Evolutionary conservation across 352 stramenopile species (phyloP), one percentile per base, ranked within the genome.

Genomic region (Globisporangium solare): DNA sequence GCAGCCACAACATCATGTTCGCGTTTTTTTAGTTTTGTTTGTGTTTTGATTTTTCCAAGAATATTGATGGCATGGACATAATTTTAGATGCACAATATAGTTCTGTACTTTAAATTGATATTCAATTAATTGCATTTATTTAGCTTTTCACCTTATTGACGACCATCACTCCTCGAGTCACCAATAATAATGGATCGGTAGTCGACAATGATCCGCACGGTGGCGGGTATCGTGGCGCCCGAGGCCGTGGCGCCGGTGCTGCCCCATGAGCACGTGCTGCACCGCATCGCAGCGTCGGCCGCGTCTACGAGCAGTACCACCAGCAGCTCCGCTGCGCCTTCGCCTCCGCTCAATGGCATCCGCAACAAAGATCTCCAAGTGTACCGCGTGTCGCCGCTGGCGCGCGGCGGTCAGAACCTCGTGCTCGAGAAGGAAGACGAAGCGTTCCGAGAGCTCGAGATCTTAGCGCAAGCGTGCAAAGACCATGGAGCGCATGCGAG

Each of bases 371-470:
- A 88, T 20, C 55, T 88, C 45, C 73, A 82, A 20, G 56, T 73
- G 39, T 76, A 84, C 52, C 80, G 83, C 45, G 63, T 61, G 31
- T 35, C 70, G 8, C 75, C 83, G 24, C 67, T 45, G 37, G 59
- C 67, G 0, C 46, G 72, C 43, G 57, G 63, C 17, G 76, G 75
- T 41, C 57, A 58, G 6, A 93, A 91, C 39, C 47, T 90, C 31
- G 40, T 74, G 11, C 61, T 92, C 32, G 66, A 83, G 35, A 83
- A 79, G n/a, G 79, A 90, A 31, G 77, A 88, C 66, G 76, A 89
- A 60, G 73, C 79, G n/a, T 89, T 87, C 51, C 69, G 79, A 39
- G 83, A 93, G 53, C 54, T 91, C 1, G 67, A 91, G 32, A 52
- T 42, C 14, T 46, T 91, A 17, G 35, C 2, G 2, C 27, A 59